Evolutionary conservation across 345 rosid genomes (phyloP).

Genomic region (Populus tremula): DNA sequence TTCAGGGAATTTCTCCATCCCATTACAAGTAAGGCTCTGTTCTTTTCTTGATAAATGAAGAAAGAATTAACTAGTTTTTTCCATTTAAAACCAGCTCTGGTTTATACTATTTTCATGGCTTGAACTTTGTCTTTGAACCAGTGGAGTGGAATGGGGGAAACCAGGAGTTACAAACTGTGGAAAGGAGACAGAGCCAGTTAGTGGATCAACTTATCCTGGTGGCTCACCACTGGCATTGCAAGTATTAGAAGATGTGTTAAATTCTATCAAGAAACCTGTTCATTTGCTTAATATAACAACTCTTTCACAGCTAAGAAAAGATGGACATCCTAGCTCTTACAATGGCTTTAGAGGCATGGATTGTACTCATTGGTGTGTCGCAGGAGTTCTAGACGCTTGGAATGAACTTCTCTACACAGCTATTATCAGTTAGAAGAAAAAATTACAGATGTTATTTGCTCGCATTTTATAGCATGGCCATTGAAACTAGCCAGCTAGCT

Average conservation of each 20-base stretch:
- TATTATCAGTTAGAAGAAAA: conserved; percentile 23
- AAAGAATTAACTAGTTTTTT: neutral
- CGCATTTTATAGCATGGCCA: neutral
- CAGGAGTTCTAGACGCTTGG: conserved; percentile 67
- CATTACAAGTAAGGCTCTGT: conserved; percentile 57
- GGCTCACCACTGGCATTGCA: conserved; percentile 40
- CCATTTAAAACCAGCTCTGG: neutral
- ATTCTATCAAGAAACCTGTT: conserved; percentile 42
- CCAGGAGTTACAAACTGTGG: conserved; percentile 51
- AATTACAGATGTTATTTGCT: neutral
- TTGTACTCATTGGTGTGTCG: conserved; percentile 76
- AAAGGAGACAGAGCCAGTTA: conserved; percentile 41
- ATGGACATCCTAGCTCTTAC: conserved; percentile 55
- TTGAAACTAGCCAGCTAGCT: neutral
- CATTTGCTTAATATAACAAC: conserved; percentile 59
- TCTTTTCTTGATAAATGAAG: neutral
- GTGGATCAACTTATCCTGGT: conserved; percentile 37
- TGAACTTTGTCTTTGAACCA: neutral
- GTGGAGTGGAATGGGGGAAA: conserved; percentile 56
- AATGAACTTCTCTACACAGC: conserved; percentile 49
- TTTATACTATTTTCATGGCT: neutral
- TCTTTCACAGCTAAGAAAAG: conserved; percentile 66
- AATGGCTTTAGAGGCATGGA: conserved; percentile 58
- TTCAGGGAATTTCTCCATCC: conserved; percentile 80
- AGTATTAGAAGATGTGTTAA: conserved; percentile 41